Base-by-base conservation (phyloP, 768 basidiomycete species). In the Rhodotorula toruloides region DNA sequence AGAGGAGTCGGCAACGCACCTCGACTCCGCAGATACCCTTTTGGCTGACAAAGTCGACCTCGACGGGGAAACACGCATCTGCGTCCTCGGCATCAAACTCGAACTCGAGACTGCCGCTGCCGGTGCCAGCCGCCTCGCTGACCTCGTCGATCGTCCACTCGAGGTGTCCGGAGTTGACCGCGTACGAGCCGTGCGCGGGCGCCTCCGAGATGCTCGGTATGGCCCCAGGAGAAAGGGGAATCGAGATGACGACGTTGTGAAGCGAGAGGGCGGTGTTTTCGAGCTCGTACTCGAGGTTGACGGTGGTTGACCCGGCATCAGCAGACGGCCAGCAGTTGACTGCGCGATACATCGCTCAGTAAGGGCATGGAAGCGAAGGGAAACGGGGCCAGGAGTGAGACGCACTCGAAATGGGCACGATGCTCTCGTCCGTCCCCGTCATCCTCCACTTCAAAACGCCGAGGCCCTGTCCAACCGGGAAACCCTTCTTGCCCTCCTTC, bases 311-410 rank as follows among this genome's bases (percentile, higher is more conserved):
- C n/a, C 91, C 91, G 67, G 91, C 88, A 73, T 90, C 90, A 11
- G 90, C 88, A 19, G 91, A 87, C 19, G 93, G 96, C 93, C 93
- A 98, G 79, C 91, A 93, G 76, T 91, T 99, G 77, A 99, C 93
- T 92, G 57, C 27, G 50, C 12, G 11, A 25, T 11, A 14, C 22
- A 10, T 53, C 42, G n/a, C 36, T 66, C 27, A 61, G 44, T 17
- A 37, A 7, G 19, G 25, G 31, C 27, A 59, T 14, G n/a, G 11
- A 4, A 54, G 34, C 53, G 44, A 32, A 47, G 19, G 58, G 16
- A 17, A 46, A n/a, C 11, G 21, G 9, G n/a, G 48, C 0, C 39
- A 34, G 52, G 36, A 54, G 25, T 21, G n/a, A 55, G 39, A 80
- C 88, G 78, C 77, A 96, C 93, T 90, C 29, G 89, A 89, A 68